phyloP scores from a whole-genome alignment of 371 early-diverging fungal species.

The Blastocladiella emersonii region DNA sequence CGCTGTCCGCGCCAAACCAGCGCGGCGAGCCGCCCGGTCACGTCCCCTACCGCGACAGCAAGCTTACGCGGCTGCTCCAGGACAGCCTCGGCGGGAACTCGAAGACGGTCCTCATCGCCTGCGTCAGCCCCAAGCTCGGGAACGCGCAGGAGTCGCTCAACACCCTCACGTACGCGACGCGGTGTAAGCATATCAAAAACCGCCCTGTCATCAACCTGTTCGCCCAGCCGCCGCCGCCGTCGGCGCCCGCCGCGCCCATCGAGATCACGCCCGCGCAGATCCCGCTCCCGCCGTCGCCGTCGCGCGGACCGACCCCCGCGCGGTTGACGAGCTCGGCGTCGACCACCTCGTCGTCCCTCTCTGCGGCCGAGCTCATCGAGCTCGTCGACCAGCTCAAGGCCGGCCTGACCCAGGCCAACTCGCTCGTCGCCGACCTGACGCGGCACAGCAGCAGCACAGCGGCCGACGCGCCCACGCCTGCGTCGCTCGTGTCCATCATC shows the following conservation, averaged over 20 bases:
- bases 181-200: slow-evolving; percentile 63
- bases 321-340: no score
- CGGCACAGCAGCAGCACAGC: no score
- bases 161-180: slow-evolving; percentile 77
- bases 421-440: background rate
- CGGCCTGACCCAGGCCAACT: background rate
- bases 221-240: background rate
- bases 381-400: background rate
- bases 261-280: no score
- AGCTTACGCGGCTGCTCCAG: slow-evolving; percentile 74
- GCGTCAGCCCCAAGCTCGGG: slow-evolving; percentile 22
- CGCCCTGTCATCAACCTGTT: slow-evolving; percentile 4
- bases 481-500: no score
- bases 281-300: no score
- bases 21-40: slow-evolving; percentile 22
- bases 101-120: slow-evolving; percentile 74
- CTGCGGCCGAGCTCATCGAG: background rate
- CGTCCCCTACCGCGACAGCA: slow-evolving; percentile 76
- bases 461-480: no score
- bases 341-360: no score
- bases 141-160: slow-evolving; percentile 32
- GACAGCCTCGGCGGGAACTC: slow-evolving; percentile 69
- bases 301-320: no score
- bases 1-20: background rate
- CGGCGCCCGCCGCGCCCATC: no score